Percentiles rank a stretch among this genome's conserved stretches.
Evolutionary conservation across 2,329 filamentous ascomycete genomes (phyloP).

Genomic region (Trichoderma sp.): DNA sequence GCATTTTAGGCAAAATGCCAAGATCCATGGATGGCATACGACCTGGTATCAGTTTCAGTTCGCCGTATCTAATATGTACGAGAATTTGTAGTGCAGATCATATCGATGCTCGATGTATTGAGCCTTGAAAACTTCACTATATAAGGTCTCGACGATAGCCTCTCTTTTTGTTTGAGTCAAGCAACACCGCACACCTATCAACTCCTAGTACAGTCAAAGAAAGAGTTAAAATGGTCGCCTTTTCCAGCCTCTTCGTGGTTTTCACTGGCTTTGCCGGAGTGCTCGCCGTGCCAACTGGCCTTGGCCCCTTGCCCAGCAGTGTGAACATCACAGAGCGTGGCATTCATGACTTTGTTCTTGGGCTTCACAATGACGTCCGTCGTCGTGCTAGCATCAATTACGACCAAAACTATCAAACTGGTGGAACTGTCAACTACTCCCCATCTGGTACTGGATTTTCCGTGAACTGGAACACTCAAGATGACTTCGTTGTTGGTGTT

Average conservation of each 20-base stretch:
- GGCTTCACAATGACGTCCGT: background rate
- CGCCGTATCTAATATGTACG: background rate
- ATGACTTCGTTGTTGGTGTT: conserved; percentile 29
- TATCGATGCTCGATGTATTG: background rate
- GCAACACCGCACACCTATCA: background rate
- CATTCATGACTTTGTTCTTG: conserved; percentile 15
- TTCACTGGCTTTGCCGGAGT: conserved; percentile 1
- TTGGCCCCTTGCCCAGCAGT: background rate
- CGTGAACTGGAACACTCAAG: conserved; percentile 27
- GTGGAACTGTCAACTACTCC: conserved; percentile 27
- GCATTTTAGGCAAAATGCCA: conserved; percentile 19
- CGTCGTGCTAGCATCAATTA: conserved; percentile 27
- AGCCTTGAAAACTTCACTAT: background rate
- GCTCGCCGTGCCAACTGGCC: background rate
- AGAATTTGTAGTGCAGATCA: too few species aligned
- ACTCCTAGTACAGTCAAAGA: background rate
- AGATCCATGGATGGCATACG: background rate
- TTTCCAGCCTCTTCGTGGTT: background rate
- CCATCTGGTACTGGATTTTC: conserved; percentile 25
- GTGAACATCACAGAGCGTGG: conserved; percentile 19
- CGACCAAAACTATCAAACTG: conserved; percentile 28
- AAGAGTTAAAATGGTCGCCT: conserved; percentile 7
- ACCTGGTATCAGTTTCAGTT: conserved; percentile 3
- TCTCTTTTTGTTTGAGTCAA: background rate
- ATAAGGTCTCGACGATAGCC: background rate